Evolutionary conservation across 2,329 filamentous ascomycete genomes (phyloP), one percentile per base, ranked within the genome.

Genomic region (Ophiocordyceps robertsii): DNA sequence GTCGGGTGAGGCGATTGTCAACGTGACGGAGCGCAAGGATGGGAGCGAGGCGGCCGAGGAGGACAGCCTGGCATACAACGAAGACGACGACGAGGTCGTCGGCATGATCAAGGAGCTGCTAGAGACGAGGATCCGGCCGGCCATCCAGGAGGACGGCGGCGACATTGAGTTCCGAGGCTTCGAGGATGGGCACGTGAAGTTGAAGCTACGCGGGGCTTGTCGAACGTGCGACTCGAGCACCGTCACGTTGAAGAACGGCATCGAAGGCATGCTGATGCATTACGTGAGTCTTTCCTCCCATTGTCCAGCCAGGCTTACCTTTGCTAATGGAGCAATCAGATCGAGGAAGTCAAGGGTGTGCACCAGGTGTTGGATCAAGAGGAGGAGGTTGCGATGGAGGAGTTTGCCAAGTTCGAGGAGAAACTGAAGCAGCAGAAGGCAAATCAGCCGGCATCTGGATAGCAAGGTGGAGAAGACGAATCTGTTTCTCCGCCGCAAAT

Each of bases 51-150:
- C 48, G 6, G 46, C 43, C 5, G 64, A 67, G 47, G 75, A 76
- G 47, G 87, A 94, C 54, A 84, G 77, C 46, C 68, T 95, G 41
- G 77, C 77, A 19, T 95, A 90, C 61, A 80, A 90, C 53, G 88
- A 95, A 58, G 82, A 93, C 48, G 92, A 98, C 59, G 82, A 81
- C 51, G 92, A 98, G 64, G 86, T 95, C 11, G 83, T 98, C 9
- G 84, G 87, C 45, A 96, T 96, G 92, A 96, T 98, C 66, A 95
- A 96, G 68, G 92, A 98, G 66, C 69, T 98, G 29, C 71, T 98
- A 31, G 92, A 98, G 64, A 98, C 92, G 24, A 75, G 92, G 47
- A 95, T 98, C 56, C 75, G 92, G 37, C 92, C 92, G 1, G 85
- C 90, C 1, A 98, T 98, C 48, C 92, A 96, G 62, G 92, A 96